Base-by-base conservation (phyloP, 129 eudicot species). In the Dittrichia graveolens region DNA sequence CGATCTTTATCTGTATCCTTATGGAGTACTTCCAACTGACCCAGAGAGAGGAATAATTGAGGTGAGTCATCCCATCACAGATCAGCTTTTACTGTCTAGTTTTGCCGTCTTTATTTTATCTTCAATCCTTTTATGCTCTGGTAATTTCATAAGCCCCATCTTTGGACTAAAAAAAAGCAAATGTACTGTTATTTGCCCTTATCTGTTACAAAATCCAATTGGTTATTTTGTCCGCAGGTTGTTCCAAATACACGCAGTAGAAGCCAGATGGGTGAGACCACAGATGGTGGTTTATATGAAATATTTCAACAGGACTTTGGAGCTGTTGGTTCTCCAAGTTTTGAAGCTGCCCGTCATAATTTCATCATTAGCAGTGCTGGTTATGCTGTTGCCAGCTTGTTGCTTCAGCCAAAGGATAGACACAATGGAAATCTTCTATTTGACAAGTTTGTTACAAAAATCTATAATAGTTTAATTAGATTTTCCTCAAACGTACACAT, bases 231-330 rank as follows among this genome's bases (percentile, higher is more conserved):
- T 81, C 60, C 61, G 78, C 85, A 95, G 99, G 99, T 91, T 80
- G 99, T 95, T 78, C 97, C 97, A 43, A 91, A 95, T 73, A 79
- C 99, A 70, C 84, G 99, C 54, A 95, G 99, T 85, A 86, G 99
- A 84, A 95, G 97, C 81, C 99, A 95, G 85, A 95, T 95, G 99
- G 99, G 99, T 60, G 99, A 91, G 83, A 90, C 91, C 49, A 95
- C 87, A 35, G 99, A 95, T 77, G 99, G 99, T 66, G 99, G 99
- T 80, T 75, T 95, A 61, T 95, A 95, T 79, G 99, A 95, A 86
- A 95, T 95, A 40, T 95, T 95, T 72, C 99, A 95, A 61, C 97
- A 95, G 78, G 99, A 95, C 65, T 95, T 73, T 77, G 99, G 99
- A 38, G 85, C 99, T 43, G 96, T 95, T 39, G 99, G 99, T 31